Conservation (phyloP, 192 early-diverging fungal genomes). For the Coemansia guatemalensis region DNA sequence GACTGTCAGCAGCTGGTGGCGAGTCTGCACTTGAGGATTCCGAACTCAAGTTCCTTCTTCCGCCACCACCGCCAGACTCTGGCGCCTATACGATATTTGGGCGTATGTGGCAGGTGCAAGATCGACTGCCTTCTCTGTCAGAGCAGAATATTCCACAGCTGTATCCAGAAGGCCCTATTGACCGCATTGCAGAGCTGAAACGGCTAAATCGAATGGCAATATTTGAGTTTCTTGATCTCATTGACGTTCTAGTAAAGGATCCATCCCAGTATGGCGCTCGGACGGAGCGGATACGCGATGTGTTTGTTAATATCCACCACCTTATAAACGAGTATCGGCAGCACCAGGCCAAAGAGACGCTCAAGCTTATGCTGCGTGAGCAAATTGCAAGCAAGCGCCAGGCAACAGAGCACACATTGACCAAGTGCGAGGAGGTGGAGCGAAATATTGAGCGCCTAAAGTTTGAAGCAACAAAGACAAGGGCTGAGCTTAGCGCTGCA, state of each 20-base stretch:
- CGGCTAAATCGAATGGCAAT: constrained; percentile 61
- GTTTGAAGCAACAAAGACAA: constrained; percentile 18
- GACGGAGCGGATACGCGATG: constrained; percentile 66
- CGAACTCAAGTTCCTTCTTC: constrained; percentile 58
- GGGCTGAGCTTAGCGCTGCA: constrained; percentile 8
- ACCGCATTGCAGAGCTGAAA: constrained; percentile 67
- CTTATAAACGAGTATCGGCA: constrained; percentile 80
- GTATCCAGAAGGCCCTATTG: constrained; percentile 62
- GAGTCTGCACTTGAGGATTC: constrained; percentile 24
- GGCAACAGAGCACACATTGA: constrained; percentile 17
- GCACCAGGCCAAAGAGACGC: constrained; percentile 74
- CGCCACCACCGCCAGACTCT: constrained; percentile 55
- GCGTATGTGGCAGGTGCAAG: constrained; percentile 66
- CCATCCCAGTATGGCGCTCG: constrained; percentile 56
- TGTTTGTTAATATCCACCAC: constrained; percentile 80
- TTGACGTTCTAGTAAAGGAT: constrained; percentile 63
- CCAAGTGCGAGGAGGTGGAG: constrained; percentile 31
- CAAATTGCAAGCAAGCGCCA: constrained; percentile 56
- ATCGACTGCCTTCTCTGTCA: constrained; percentile 57
- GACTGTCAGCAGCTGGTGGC: constrained; percentile 6
- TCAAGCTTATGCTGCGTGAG: constrained; percentile 64
- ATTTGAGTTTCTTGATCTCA: constrained; percentile 69
- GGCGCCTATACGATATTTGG: constrained; percentile 65
- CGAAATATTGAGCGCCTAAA: constrained; percentile 20
- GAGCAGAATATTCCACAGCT: constrained; percentile 68